These are phyloP conservation scores for Fusarium robinianum DNA, from an alignment of 2,329 filamentous ascomycete genomes.

Conservation along the genomic window DNA sequence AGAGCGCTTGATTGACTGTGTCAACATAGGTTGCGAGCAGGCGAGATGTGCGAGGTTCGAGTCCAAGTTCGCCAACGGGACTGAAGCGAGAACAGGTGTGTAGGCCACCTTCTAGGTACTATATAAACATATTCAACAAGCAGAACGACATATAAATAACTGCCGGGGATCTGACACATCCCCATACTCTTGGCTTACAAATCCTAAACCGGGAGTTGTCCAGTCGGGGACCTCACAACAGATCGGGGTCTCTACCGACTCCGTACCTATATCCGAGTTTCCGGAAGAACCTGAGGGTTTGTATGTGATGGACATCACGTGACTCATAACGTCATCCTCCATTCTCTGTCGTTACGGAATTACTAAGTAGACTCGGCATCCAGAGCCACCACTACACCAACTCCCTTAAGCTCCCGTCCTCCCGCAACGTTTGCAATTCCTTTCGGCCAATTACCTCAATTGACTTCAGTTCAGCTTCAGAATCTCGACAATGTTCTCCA, in stretches of 20 bases:
- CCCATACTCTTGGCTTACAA: too few species aligned
- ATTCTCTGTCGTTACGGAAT: slow-evolving; percentile 19
- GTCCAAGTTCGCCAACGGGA: too few species aligned
- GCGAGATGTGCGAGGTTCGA: too few species aligned
- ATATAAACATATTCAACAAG: too few species aligned
- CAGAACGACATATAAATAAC: too few species aligned
- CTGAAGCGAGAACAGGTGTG: too few species aligned
- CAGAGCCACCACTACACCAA: slow-evolving; percentile 13
- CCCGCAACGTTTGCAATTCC: slow-evolving; percentile 13
- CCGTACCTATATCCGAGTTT: slow-evolving; percentile 4
- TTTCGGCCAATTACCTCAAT: slow-evolving; percentile 33
- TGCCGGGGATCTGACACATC: too few species aligned
- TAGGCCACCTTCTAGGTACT: too few species aligned
- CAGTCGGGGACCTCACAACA: not conserved
- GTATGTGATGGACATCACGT: slow-evolving; percentile 23
- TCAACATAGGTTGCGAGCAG: too few species aligned
- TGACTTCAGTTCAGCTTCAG: slow-evolving; percentile 20
- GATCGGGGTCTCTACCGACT: not conserved
- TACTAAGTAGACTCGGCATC: slow-evolving; percentile 5
- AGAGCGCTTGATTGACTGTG: too few species aligned
- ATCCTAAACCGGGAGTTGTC: too few species aligned
- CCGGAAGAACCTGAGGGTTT: not conserved
- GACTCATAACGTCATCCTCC: slow-evolving; percentile 28
- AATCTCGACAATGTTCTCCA: slow-evolving; percentile 64
- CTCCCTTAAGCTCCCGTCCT: slow-evolving; percentile 13